phyloP scores from a whole-genome alignment of 371 early-diverging fungal species.

The Coemansia sp. region DNA sequence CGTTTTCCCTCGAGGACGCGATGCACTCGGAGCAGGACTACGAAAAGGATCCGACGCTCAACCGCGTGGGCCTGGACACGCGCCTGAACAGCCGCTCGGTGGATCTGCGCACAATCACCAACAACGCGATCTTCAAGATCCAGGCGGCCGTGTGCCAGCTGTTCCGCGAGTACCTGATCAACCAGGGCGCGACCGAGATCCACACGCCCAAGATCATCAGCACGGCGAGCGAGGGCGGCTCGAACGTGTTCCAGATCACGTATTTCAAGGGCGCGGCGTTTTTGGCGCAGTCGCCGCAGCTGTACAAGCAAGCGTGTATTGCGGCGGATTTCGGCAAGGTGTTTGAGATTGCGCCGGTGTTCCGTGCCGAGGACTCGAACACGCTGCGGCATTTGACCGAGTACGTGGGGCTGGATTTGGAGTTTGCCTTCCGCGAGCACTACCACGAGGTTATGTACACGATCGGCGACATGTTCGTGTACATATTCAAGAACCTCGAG shows the following conservation, averaged over 20 bases:
- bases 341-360: slow-evolving; percentile 99
- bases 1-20: slow-evolving; percentile 97
- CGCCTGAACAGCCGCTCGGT: slow-evolving; percentile 96
- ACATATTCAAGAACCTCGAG: slow-evolving; percentile 89
- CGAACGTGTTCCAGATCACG: slow-evolving; percentile 96
- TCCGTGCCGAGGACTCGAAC: slow-evolving; percentile 99
- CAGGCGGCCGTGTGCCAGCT: slow-evolving; percentile 92
- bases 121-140: slow-evolving; percentile 98
- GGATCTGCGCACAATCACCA: slow-evolving; percentile 96
- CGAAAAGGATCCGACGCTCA: slow-evolving; percentile 68
- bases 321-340: slow-evolving; percentile 98
- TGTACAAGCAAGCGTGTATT: slow-evolving; percentile 99
- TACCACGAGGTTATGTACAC: slow-evolving; percentile 97
- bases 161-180: slow-evolving; percentile 92
- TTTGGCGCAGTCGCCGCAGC: slow-evolving; percentile 99
- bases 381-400: slow-evolving; percentile 99
- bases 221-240: slow-evolving; percentile 98
- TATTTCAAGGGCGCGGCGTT: slow-evolving; percentile 97
- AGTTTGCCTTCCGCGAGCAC: slow-evolving; percentile 98
- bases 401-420: slow-evolving; percentile 99
- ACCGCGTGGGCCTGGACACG: slow-evolving; percentile 88
- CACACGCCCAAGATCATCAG: slow-evolving; percentile 98
- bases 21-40: slow-evolving; percentile 82
- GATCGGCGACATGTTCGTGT: slow-evolving; percentile 90
- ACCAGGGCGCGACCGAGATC: slow-evolving; percentile 93